Evolutionary conservation across 257 asterid genomes (phyloP), one percentile per base, ranked within the genome.

Genomic region (Primulina tabacum): DNA sequence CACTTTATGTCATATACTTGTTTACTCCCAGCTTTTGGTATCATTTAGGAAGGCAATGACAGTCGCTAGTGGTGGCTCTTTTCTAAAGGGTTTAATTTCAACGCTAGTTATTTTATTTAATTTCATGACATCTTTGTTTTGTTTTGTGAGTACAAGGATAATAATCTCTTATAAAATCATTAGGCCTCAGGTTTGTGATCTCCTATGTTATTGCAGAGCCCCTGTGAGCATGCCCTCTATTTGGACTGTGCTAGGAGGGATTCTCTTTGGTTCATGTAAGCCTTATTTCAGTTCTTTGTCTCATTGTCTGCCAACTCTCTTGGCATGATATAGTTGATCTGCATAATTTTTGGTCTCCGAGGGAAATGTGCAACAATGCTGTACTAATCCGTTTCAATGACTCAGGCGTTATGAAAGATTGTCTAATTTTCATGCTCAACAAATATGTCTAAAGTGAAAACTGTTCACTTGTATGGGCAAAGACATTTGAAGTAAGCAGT

Each of bases 201-300:
- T 34, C 73, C 68, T 67, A 57, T 75, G 60, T 71, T 62, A 64
- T 78, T 85, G 89, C 97, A 94, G 98, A 94, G 81, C 83, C 99
- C 99, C 61, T 94, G 99, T 68, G 96, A 89, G 64, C 99, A 94
- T 79, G 88, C 84, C 57, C 88, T 91, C 87, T 91, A 97, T 81
- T 78, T 94, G 92, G 99, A 91, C 78, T 91, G 98, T 79, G 88
- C 97, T 28, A 82, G 98, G 84, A 91, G 87, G 64, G 96, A 91
- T 72, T 89, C 97, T 64, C 87, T 91, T 64, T 94, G 99, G 81
- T 84, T 84, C 82, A 89, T 94, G 99, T 91, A 94, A 85, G 97
- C 8, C 77, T 58, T 62, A 64, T 70, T 60, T 47, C 26, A 55
- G 34, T 70, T 16, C 11, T 62, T 8, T 0, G 55, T 52, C n/a